Evolutionary conservation across 176 grass and related monocot species (phyloP).

Genomic region (Carex myosuroides): DNA sequence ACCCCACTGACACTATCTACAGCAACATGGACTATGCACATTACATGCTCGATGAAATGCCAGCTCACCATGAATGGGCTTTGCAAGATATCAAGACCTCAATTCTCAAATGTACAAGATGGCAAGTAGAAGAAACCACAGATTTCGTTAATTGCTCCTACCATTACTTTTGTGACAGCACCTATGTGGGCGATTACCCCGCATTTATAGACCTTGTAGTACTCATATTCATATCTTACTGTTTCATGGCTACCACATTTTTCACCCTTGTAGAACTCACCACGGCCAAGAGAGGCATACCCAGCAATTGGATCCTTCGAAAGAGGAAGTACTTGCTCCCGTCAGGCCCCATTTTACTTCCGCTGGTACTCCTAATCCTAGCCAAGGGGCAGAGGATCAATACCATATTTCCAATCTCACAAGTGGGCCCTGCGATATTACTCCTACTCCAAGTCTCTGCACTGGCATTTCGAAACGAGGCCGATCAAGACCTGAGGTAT

Average conservation of each 20-base stretch:
- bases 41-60: conserved; percentile 28
- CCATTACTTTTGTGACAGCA: conserved; percentile 99
- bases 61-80: conserved; percentile 29
- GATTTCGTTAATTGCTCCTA: conserved; percentile 86
- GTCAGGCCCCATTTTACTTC: conserved; percentile 71
- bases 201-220: conserved; percentile 42
- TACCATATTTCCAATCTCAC: conserved; percentile 63
- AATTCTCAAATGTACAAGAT: conserved; percentile 92
- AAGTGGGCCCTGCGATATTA: conserved; percentile 76
- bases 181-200: conserved; percentile 65
- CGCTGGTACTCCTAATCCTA: conserved; percentile 65
- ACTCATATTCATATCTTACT: conserved; percentile 55
- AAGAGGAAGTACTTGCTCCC: conserved; percentile 78
- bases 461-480: conserved; percentile 79
- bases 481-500: conserved; percentile 70
- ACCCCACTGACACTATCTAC: not conserved
- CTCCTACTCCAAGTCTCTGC: conserved; percentile 82
- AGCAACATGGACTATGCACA: conserved; percentile 32
- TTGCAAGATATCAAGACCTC: conserved; percentile 41
- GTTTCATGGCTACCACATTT: conserved; percentile 51
- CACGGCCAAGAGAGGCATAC: not conserved
- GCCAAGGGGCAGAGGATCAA: conserved; percentile 77
- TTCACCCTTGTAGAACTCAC: conserved; percentile 64
- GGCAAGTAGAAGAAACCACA: conserved; percentile 94
- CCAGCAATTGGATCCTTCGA: conserved; percentile 22